These are phyloP conservation scores for Saturnispora dispora DNA, from an alignment of 805 yeast species.

Conservation along the genomic window DNA sequence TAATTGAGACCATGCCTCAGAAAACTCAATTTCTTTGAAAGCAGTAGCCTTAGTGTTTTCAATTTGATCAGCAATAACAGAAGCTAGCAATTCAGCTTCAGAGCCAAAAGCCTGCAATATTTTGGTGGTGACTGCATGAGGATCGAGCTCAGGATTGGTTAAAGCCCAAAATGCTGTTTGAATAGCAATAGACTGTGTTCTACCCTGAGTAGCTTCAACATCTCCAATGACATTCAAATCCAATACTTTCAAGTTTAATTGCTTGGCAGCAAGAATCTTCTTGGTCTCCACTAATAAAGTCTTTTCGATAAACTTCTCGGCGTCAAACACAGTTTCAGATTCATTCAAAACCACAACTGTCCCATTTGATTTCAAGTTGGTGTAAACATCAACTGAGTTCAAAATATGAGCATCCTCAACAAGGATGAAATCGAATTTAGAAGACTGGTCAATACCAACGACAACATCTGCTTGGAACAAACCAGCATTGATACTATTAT, in stretches of 20 bases:
- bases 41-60: constrained; percentile 45
- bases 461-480: constrained; percentile 56
- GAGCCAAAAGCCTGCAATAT: constrained; percentile 75
- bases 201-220: constrained; percentile 63
- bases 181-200: constrained; percentile 61
- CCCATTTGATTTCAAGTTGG: constrained; percentile 49
- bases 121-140: constrained; percentile 61
- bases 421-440: constrained; percentile 53
- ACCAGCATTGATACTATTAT: constrained; percentile 69
- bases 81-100: constrained; percentile 70
- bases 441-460: constrained; percentile 31
- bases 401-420: constrained; percentile 55
- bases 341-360: constrained; percentile 38
- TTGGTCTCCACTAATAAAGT: constrained; percentile 46
- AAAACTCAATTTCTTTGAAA: constrained; percentile 30
- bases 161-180: constrained; percentile 77
- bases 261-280: constrained; percentile 41
- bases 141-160: constrained; percentile 49
- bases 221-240: constrained; percentile 59
- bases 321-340: constrained; percentile 32
- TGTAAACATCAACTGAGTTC: constrained; percentile 49
- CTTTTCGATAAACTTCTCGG: constrained; percentile 39
- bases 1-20: constrained; percentile 24
- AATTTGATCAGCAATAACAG: constrained; percentile 57
- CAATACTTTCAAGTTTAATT: constrained; percentile 44